Evolutionary conservation across 2,329 filamentous ascomycete genomes (phyloP).

Genomic region (Tolypocladium tundrense): DNA sequence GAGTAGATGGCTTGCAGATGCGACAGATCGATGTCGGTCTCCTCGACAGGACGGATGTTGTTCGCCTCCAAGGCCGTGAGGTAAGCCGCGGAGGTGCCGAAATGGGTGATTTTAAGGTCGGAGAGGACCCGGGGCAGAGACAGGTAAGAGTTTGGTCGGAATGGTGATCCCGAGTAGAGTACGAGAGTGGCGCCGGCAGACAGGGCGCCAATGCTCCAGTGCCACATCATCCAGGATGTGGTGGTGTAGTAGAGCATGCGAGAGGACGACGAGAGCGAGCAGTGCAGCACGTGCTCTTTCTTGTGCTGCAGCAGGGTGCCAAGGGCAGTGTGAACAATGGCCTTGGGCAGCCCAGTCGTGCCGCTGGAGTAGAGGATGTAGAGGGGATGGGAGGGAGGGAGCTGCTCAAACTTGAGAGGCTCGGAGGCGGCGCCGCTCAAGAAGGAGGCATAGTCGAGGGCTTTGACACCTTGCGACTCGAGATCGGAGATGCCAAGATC

Average conservation of each 20-base stretch:
- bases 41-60: conserved; percentile 44
- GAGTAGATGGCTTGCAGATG: conserved; percentile 80
- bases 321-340: conserved; percentile 84
- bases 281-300: conserved; percentile 87
- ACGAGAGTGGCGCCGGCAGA: conserved; percentile 75
- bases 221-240: conserved; percentile 99
- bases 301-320: conserved; percentile 94
- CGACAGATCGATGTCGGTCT: conserved; percentile 45
- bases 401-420: conserved; percentile 58
- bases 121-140: conserved; percentile 77
- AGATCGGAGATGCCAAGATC: conserved; percentile 33
- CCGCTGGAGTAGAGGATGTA: conserved; percentile 93
- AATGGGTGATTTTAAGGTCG: conserved; percentile 75
- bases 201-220: conserved; percentile 84
- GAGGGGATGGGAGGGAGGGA: conserved; percentile 76
- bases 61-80: conserved; percentile 83
- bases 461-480: conserved; percentile 25
- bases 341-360: conserved; percentile 80
- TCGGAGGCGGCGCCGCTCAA: conserved; percentile 30
- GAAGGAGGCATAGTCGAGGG: conserved; percentile 35
- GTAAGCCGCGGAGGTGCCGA: conserved; percentile 91
- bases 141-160: conserved; percentile 66
- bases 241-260: conserved; percentile 90
- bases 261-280: conserved; percentile 62
- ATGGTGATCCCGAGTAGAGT: conserved; percentile 88